Evolutionary conservation across 768 basidiomycete genomes (phyloP).

Genomic region (Russula olivacea): DNA sequence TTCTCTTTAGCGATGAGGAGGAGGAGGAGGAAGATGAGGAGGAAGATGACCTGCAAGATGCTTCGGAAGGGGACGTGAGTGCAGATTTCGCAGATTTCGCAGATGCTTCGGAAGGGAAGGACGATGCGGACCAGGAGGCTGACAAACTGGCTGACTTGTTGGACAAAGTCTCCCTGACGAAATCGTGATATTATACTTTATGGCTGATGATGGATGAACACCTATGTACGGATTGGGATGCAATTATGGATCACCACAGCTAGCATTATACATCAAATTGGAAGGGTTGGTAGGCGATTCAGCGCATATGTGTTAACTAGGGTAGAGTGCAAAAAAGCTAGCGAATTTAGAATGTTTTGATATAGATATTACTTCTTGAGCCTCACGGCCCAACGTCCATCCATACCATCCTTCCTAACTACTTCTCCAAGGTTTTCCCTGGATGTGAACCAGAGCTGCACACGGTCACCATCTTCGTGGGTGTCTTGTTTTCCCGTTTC

Average conservation of each 20-base stretch:
- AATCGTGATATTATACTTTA: conserved; percentile 8
- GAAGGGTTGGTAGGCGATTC: not conserved
- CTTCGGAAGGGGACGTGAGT: conserved; percentile 31
- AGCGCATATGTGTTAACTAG: not conserved
- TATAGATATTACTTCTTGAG: conserved; percentile 8
- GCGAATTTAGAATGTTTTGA: not conserved
- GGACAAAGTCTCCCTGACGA: conserved; percentile 46
- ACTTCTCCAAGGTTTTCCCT: conserved; percentile 22
- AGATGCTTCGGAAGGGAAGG: conserved; percentile 31
- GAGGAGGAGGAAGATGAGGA: conserved; percentile 61
- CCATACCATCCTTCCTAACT: conserved; percentile 13
- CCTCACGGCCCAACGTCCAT: conserved; percentile 18
- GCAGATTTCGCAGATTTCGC: conserved; percentile 26
- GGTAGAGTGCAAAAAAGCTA: not conserved
- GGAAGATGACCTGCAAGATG: conserved; percentile 40
- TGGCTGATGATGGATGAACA: not conserved
- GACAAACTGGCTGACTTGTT: conserved; percentile 63
- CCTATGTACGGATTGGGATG: not conserved
- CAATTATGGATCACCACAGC: not conserved
- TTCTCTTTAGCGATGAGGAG: conserved; percentile 72
- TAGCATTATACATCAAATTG: conserved; percentile 12
- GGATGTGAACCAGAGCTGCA: conserved; percentile 12
- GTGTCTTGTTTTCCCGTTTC: not conserved
- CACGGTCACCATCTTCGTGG: not conserved
- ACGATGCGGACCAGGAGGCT: conserved; percentile 35